Base-by-base conservation (phyloP, 2,329 filamentous ascomycete genomes). In the Delphinella strobiligena region DNA sequence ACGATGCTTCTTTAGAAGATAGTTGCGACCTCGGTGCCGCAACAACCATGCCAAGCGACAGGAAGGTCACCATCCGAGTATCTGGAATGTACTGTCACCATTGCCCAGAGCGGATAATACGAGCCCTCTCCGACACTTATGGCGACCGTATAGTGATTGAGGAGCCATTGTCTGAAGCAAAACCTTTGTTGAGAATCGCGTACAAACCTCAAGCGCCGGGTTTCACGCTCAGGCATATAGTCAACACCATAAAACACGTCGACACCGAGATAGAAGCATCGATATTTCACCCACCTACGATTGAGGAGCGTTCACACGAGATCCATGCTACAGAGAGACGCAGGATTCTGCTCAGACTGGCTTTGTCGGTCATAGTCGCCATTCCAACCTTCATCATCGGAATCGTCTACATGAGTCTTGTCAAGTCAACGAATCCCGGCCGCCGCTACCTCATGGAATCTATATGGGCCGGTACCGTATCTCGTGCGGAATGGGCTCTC, bases 371-470 rank as follows among this genome's bases (percentile, higher is more conserved):
- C 19, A 51, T 80, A 18, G 64, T 82, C 4, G 79, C 82, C 15
- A 79, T 95, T 33, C 88, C 89, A 2, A 85, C 84, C 0, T 88
- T 95, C 50, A 57, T 93, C 37, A 77, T 95, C 30, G 88, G 89
- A 3, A 84, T 95, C 38, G 78, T 93, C 1, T 93, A 85, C 62
- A 95, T 94, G 88, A 85, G 74, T 45, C 68, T 95, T 1, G 71
- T 94, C 0, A 66, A 79, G 0, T 58, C 68, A 3, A 60, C 67
- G 2, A 72, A 87, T 48, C 48, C 60, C 0, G 68, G 69, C 10
- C 76, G 78, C 41, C 64, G 67, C 45, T 85, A 75, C 49, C 62
- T 93, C 33, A 87, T 86, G 73, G 56, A 70, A 45, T 75, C 78
- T 0, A 80, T 85, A 66, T 74, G 71, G 48, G 75, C 73, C 3